These are phyloP conservation scores for Xylaria sp. DNA, from an alignment of 2,329 filamentous ascomycete genomes.

Conservation along the genomic window DNA sequence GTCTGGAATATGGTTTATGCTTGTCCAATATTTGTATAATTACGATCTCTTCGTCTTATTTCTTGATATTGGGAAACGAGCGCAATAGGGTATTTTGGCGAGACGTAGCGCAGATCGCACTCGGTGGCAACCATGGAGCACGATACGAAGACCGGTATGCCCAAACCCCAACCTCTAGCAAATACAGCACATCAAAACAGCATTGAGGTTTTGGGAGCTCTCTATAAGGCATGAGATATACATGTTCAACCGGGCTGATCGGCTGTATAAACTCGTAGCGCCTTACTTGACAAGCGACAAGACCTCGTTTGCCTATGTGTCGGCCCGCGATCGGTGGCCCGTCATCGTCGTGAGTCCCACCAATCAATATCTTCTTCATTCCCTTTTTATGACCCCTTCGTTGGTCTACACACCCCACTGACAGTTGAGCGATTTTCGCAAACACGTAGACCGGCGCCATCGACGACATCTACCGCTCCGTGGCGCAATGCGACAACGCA, in stretches of 20 bases:
- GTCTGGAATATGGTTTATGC: no score
- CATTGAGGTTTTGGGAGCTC: not conserved
- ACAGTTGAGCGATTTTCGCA: not conserved
- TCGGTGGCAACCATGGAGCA: conserved; percentile 24
- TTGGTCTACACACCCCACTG: not conserved
- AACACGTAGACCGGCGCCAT: conserved; percentile 78
- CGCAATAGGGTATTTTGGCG: no score
- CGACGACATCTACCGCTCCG: conserved; percentile 87
- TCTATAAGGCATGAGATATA: not conserved
- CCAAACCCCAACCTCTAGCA: not conserved
- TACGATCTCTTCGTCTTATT: no score
- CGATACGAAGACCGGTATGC: conserved; percentile 69
- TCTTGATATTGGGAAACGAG: not conserved
- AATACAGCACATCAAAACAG: not conserved
- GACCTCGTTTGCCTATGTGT: conserved; percentile 84
- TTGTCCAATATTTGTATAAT: no score
- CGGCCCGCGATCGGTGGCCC: conserved; percentile 88
- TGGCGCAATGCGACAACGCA: conserved; percentile 62
- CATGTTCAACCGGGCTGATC: not conserved
- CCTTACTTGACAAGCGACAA: conserved; percentile 80
- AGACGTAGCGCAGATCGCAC: not conserved
- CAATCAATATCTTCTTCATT: not conserved
- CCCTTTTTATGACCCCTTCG: not conserved
- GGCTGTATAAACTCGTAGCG: conserved; percentile 53
- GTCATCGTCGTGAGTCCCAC: conserved; percentile 78